phyloP scores from a whole-genome alignment of 768 basidiomycete species.

The Tulasnella sp. region DNA sequence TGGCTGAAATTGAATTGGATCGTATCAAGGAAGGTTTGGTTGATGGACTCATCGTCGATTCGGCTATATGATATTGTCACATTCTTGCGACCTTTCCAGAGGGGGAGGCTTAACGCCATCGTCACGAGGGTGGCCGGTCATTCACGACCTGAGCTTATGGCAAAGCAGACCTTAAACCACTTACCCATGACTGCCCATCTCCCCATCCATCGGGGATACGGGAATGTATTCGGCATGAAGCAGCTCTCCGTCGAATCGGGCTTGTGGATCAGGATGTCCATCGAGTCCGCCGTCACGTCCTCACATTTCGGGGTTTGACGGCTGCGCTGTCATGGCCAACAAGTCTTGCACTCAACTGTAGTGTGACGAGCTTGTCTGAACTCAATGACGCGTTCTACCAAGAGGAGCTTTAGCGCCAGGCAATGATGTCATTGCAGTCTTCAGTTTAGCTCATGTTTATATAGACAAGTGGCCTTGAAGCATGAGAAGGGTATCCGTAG shows the following conservation, averaged over 20 bases:
- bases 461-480: background rate
- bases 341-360: background rate
- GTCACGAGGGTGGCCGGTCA: background rate
- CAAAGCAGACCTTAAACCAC: background rate
- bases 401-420: too few species aligned
- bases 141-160: background rate
- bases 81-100: conserved; percentile 10
- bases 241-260: conserved; percentile 2
- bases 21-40: conserved; percentile 1
- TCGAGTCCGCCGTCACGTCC: background rate
- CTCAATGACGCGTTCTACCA: too few species aligned
- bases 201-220: conserved; percentile 2
- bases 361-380: background rate
- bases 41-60: background rate
- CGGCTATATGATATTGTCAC: conserved; percentile 6
- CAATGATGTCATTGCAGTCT: background rate
- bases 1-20: background rate
- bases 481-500: conserved; percentile 1
- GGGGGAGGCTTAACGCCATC: background rate
- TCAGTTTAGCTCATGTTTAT: background rate
- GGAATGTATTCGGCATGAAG: background rate
- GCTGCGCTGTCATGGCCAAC: conserved; percentile 1
- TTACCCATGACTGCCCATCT: conserved; percentile 6
- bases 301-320: conserved; percentile 2
- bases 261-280: conserved; percentile 1